Evolutionary conservation across 768 basidiomycete species (phyloP).

Genomic region (Lactarius sp.): DNA sequence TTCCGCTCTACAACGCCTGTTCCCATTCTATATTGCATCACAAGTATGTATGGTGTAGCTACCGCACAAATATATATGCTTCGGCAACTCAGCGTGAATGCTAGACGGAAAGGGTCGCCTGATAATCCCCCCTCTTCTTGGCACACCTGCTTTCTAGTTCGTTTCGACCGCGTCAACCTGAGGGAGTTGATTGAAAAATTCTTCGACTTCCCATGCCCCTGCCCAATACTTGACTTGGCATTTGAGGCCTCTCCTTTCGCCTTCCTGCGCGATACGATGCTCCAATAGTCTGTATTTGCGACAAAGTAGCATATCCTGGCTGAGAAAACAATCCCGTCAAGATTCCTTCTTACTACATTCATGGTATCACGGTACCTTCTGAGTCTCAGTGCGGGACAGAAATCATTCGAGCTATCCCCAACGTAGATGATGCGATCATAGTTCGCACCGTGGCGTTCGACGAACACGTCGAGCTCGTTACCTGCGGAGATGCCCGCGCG

Average conservation of each 20-base stretch:
- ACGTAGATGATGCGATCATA: slow-evolving; percentile 85
- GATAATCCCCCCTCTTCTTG: not conserved
- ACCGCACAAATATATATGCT: slow-evolving; percentile 25
- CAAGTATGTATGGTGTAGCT: slow-evolving; percentile 25
- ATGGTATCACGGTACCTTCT: slow-evolving; percentile 47
- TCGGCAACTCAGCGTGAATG: slow-evolving; percentile 21
- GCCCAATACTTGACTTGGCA: slow-evolving; percentile 80
- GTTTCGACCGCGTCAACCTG: not conserved
- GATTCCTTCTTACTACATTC: not conserved
- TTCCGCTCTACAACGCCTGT: not conserved
- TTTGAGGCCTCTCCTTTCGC: slow-evolving; percentile 55
- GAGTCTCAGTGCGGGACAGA: slow-evolving; percentile 84
- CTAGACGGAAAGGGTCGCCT: not conserved
- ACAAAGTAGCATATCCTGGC: slow-evolving; percentile 81
- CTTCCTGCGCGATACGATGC: slow-evolving; percentile 70
- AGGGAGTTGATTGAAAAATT: slow-evolving; percentile 47
- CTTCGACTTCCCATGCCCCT: slow-evolving; percentile 96
- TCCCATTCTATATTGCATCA: slow-evolving; percentile 1
- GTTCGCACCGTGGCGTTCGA: slow-evolving; percentile 50
- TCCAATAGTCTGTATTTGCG: slow-evolving; percentile 74
- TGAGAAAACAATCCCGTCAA: slow-evolving; percentile 31
- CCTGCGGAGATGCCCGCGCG: slow-evolving; percentile 42
- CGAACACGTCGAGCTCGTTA: slow-evolving; percentile 85
- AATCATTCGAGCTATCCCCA: slow-evolving; percentile 94
- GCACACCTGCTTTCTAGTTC: not conserved